Conservation (phyloP, 768 basidiomycete species). For the Cystofilobasidium ferigula region DNA sequence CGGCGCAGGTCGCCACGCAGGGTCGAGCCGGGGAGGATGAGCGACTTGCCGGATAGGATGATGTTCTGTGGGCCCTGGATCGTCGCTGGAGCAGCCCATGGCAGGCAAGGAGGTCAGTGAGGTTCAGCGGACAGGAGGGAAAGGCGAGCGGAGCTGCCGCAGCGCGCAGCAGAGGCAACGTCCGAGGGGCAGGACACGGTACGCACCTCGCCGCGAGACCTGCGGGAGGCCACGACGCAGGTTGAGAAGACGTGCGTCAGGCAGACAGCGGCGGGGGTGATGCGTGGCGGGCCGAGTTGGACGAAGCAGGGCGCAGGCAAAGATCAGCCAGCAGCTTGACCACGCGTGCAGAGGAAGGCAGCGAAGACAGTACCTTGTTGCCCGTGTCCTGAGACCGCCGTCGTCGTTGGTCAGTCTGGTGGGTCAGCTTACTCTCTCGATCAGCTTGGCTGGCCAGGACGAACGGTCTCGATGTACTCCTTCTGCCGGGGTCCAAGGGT, state of each 20-base stretch:
- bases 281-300: not conserved
- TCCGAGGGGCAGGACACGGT: not conserved
- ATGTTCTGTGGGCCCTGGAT: constrained; percentile 94
- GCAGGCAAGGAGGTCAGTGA: not conserved
- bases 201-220: constrained; percentile 25
- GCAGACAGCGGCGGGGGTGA: not conserved
- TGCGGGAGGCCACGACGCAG: too few species aligned
- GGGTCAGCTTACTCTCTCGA: too few species aligned
- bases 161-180: too few species aligned
- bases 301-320: not conserved
- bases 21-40: constrained; percentile 79
- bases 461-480: constrained; percentile 80
- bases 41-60: constrained; percentile 91
- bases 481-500: constrained; percentile 41
- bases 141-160: not conserved
- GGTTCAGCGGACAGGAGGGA: not conserved
- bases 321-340: too few species aligned
- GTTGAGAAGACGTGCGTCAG: not conserved
- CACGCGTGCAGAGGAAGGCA: not conserved
- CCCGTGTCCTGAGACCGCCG: constrained; percentile 94
- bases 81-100: constrained; percentile 46
- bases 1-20: constrained; percentile 86
- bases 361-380: constrained; percentile 63
- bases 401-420: too few species aligned
- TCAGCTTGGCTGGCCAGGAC: not conserved